These are phyloP conservation scores for Quercus bicolor DNA, from an alignment of 306 rosid genomes.

Conservation along the genomic window DNA sequence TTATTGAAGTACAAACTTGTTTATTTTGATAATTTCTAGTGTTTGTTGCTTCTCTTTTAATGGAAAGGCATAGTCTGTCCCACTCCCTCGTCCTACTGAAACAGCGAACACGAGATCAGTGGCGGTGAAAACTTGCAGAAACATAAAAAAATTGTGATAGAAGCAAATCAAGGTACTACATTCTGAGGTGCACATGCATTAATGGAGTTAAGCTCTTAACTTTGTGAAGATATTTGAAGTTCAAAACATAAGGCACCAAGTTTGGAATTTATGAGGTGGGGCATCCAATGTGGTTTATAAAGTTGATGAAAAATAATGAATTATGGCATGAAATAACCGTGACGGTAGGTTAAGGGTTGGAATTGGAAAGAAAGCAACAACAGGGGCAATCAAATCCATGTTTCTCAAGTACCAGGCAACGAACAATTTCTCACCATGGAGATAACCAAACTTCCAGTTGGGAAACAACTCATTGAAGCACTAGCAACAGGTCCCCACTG, in stretches of 20 bases:
- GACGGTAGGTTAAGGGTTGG: conserved; percentile 3
- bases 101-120: too few relatives aligned
- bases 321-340: not conserved
- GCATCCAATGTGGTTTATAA: not conserved
- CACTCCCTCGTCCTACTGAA: too few relatives aligned
- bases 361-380: conserved; percentile 45
- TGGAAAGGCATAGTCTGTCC: too few relatives aligned
- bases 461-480: conserved; percentile 85
- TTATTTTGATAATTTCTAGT: not conserved
- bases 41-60: not conserved
- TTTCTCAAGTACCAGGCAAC: conserved; percentile 46
- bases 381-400: conserved; percentile 64
- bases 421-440: conserved; percentile 28
- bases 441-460: conserved; percentile 46
- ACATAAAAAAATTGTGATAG: too few relatives aligned
- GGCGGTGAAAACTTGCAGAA: too few relatives aligned
- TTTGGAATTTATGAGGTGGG: not conserved
- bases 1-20: not conserved
- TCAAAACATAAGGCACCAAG: not conserved
- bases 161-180: not conserved
- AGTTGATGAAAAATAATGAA: conserved; percentile 12
- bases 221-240: conserved; percentile 19
- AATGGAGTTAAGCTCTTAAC: not conserved
- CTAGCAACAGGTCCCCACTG: conserved; percentile 38
- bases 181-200: not conserved